Conservation (phyloP, 257 asterid species). For the Rhazya stricta region DNA sequence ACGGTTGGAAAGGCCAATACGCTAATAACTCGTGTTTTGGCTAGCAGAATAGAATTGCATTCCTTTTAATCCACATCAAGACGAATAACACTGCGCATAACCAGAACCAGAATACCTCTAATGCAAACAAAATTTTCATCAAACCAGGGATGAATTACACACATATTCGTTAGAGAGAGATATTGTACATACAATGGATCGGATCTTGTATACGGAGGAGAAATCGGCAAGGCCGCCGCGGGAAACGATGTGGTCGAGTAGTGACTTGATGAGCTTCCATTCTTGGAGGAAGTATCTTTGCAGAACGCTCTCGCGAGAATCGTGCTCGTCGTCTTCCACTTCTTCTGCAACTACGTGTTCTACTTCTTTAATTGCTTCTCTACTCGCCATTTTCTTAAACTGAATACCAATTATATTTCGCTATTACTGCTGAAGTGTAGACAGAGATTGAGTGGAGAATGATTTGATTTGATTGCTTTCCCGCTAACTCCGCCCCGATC, state of each 20-base stretch:
- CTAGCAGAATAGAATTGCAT: background rate
- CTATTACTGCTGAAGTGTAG: too few relatives aligned
- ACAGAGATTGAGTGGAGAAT: background rate
- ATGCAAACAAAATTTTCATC: background rate
- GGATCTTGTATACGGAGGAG: conserved; percentile 66
- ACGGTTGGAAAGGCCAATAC: too few relatives aligned
- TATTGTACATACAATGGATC: conserved; percentile 60
- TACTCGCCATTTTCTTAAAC: conserved; percentile 5
- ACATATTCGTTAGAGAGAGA: background rate
- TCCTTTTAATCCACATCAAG: background rate
- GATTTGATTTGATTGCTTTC: conserved; percentile 1
- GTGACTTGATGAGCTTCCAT: conserved; percentile 82
- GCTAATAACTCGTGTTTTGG: too few relatives aligned
- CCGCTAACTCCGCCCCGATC: conserved; percentile 3
- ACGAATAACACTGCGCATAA: background rate
- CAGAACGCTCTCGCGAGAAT: conserved; percentile 63
- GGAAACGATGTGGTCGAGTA: conserved; percentile 66
- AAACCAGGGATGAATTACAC: background rate
- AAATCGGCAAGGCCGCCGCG: conserved; percentile 61
- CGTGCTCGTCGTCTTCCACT: conserved; percentile 77
- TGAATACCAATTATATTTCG: background rate
- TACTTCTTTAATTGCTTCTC: conserved; percentile 18
- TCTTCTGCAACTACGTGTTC: conserved; percentile 15
- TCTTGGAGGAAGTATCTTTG: conserved; percentile 86
- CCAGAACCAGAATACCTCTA: background rate